Percentiles rank a stretch among this genome's conserved stretches.
phyloP scores from a whole-genome alignment of 768 basidiomycete species.

The Boletellus ananiceps region DNA sequence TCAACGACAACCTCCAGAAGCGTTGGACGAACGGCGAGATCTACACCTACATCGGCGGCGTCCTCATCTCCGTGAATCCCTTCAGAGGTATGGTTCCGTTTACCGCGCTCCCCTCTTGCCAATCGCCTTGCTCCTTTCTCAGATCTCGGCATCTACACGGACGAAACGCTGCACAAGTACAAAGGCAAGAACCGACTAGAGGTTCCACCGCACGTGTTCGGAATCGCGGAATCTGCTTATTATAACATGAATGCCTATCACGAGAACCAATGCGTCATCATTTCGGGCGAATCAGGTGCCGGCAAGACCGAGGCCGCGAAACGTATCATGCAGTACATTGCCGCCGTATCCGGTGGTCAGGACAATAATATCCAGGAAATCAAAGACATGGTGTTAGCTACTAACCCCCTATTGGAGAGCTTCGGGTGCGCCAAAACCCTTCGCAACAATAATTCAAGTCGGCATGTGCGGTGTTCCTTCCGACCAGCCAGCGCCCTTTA shows the following conservation, averaged over 20 bases:
- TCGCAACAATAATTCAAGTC: conserved; percentile 97
- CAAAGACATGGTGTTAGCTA: conserved; percentile 99
- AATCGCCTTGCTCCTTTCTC: conserved; percentile 3
- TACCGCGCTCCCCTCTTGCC: background rate
- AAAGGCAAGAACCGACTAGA: conserved; percentile 97
- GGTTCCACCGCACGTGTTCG: conserved; percentile 96
- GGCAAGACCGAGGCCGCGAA: conserved; percentile 99
- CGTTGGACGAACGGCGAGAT: conserved; percentile 94
- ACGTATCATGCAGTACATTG: conserved; percentile 99
- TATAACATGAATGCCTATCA: conserved; percentile 99
- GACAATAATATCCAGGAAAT: conserved; percentile 94
- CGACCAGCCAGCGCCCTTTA: background rate
- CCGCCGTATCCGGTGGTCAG: conserved; percentile 86
- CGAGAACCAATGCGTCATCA: conserved; percentile 99
- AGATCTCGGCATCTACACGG: conserved; percentile 99
- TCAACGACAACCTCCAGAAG: conserved; percentile 98
- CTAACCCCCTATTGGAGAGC: conserved; percentile 94
- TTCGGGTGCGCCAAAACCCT: conserved; percentile 99
- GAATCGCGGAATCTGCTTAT: conserved; percentile 94
- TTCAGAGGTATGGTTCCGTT: conserved; percentile 66
- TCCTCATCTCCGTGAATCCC: conserved; percentile 98
- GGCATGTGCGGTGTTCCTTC: conserved; percentile 68
- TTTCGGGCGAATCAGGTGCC: conserved; percentile 97
- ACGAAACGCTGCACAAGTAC: conserved; percentile 79
- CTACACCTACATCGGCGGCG: conserved; percentile 98